These are phyloP conservation scores for Jasminum sambac DNA, from an alignment of 257 asterid species.

Conservation along the genomic window DNA sequence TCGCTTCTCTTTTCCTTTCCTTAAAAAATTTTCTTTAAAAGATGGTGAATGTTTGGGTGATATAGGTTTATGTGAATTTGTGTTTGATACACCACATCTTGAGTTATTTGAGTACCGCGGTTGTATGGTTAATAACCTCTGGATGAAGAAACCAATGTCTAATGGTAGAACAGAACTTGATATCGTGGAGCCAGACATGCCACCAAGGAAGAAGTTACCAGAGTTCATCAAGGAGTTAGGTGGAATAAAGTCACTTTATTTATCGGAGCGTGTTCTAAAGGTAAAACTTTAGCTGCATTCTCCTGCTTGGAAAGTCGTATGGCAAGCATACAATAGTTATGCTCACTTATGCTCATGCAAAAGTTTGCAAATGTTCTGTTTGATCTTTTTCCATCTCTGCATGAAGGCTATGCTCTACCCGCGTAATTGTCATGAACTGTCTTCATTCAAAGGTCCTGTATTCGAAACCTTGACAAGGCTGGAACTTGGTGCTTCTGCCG, in stretches of 20 bases:
- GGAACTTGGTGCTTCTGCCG: background rate
- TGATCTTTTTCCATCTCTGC: background rate
- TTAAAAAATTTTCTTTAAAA: background rate
- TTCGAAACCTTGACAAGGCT: background rate
- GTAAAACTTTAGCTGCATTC: background rate
- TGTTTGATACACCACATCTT: background rate
- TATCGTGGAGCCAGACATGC: background rate
- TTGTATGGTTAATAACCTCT: background rate
- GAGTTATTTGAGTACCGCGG: background rate
- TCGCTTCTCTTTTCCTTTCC: background rate
- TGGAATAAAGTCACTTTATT: background rate
- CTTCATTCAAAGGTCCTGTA: too few species aligned
- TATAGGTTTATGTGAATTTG: background rate
- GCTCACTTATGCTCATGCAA: too few species aligned
- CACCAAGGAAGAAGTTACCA: background rate
- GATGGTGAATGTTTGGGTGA: background rate
- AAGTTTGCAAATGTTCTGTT: background rate
- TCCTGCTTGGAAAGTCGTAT: too few species aligned
- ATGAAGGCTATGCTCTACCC: background rate
- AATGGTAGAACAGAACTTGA: background rate
- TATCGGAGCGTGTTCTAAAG: background rate
- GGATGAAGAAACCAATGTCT: background rate
- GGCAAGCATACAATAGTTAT: background rate
- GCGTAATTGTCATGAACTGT: background rate
- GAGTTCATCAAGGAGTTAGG: background rate